Percentiles rank a stretch among this genome's conserved stretches.
phyloP scores from a whole-genome alignment of 768 basidiomycete species.

The Panaeolus cyanescens region DNA sequence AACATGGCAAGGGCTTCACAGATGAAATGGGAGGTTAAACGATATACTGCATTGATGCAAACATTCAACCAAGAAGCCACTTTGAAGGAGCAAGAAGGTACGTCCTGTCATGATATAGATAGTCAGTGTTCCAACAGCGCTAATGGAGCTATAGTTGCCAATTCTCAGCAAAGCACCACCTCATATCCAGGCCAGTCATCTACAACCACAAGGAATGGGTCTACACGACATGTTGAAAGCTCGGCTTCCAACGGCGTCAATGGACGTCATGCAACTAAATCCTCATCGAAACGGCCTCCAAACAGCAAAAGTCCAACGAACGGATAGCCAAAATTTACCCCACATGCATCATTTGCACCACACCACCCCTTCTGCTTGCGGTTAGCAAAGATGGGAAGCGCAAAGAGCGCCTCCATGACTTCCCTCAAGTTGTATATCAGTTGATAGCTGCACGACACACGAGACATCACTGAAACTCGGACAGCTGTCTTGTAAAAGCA shows the following conservation, averaged over 20 bases:
- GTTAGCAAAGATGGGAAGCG: background rate
- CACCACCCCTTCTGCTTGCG: background rate
- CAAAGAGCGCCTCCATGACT: background rate
- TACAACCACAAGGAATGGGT: constrained; percentile 3
- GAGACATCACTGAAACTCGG: background rate
- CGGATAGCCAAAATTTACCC: background rate
- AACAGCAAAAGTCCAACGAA: background rate
- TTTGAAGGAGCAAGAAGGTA: constrained; percentile 65
- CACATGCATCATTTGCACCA: background rate
- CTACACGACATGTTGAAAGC: constrained; percentile 2
- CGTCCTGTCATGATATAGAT: constrained; percentile 12
- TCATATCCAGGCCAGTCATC: background rate
- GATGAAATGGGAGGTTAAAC: constrained; percentile 84
- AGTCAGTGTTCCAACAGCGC: background rate
- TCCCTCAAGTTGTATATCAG: background rate
- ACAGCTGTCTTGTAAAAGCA: background rate
- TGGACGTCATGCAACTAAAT: background rate
- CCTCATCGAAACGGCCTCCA: background rate
- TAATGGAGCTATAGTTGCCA: background rate
- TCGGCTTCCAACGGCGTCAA: background rate
- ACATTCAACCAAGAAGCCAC: constrained; percentile 83
- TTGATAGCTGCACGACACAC: background rate
- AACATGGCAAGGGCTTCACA: constrained; percentile 74
- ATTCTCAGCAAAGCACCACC: background rate
- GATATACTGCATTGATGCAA: constrained; percentile 78